Conservation (phyloP, 148 eudicot species). For the Silene conica region DNA sequence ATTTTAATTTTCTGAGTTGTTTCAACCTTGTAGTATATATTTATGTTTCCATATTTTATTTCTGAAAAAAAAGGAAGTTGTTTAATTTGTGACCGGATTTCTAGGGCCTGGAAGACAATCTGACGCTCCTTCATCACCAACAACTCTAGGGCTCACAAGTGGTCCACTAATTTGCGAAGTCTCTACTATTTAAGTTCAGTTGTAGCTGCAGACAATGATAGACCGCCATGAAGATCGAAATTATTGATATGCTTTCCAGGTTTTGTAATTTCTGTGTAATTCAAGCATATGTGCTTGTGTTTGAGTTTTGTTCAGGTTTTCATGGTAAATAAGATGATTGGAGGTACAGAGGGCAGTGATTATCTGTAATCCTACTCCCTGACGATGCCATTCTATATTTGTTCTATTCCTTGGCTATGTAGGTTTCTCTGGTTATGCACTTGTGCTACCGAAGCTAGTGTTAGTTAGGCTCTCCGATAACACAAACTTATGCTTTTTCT, state of each 20-base stretch:
- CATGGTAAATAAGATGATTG: too few species aligned
- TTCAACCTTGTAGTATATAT: background rate
- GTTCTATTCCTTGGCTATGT: too few species aligned
- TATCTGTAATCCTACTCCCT: too few species aligned
- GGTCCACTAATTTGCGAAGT: background rate
- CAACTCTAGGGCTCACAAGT: constrained; percentile 78
- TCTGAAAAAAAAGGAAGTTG: background rate
- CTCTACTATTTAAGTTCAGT: background rate
- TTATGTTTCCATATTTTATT: background rate
- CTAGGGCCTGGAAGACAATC: constrained; percentile 63
- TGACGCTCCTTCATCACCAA: constrained; percentile 60
- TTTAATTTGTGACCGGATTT: constrained; percentile 9
- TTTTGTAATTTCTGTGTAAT: too few species aligned
- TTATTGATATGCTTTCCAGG: background rate
- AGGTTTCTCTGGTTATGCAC: too few species aligned
- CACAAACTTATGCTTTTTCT: too few species aligned
- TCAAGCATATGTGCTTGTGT: background rate
- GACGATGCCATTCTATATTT: too few species aligned
- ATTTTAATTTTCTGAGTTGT: background rate
- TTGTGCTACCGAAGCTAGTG: too few species aligned
- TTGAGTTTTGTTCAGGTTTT: background rate
- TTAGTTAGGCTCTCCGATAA: too few species aligned
- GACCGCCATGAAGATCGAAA: background rate
- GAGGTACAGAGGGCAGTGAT: too few species aligned
- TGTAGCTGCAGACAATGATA: background rate